These are phyloP conservation scores for Boletus sp. DNA, from an alignment of 768 basidiomycete species.

Conservation along the genomic window DNA sequence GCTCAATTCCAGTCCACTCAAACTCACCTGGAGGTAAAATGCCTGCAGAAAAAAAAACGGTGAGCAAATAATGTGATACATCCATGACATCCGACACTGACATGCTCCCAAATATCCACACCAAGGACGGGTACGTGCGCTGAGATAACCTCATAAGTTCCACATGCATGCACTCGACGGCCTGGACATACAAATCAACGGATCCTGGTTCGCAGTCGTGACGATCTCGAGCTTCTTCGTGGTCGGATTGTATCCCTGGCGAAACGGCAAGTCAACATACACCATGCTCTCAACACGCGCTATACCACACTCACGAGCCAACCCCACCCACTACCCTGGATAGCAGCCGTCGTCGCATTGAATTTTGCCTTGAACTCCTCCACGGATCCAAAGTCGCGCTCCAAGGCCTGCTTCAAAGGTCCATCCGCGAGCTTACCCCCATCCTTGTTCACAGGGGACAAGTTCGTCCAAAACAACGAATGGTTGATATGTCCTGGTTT, in stretches of 20 bases:
- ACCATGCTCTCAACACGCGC: background rate
- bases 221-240: slow-evolving; percentile 81
- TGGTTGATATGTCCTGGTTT: slow-evolving; percentile 82
- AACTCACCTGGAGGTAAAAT: slow-evolving; percentile 50
- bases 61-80: background rate
- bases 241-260: slow-evolving; percentile 63
- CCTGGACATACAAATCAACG: slow-evolving; percentile 57
- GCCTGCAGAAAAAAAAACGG: slow-evolving; percentile 40
- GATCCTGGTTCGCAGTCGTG: slow-evolving; percentile 97
- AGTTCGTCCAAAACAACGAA: slow-evolving; percentile 96
- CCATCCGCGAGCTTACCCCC: slow-evolving; percentile 67
- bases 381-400: slow-evolving; percentile 81
- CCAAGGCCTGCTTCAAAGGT: slow-evolving; percentile 70
- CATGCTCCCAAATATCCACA: slow-evolving; percentile 97
- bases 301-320: slow-evolving; percentile 67
- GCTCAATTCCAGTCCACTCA: background rate
- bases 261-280: background rate
- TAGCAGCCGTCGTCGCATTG: slow-evolving; percentile 83
- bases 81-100: slow-evolving; percentile 36
- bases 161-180: background rate
- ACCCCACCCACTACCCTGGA: slow-evolving; percentile 98
- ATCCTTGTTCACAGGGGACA: slow-evolving; percentile 64
- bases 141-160: slow-evolving; percentile 27
- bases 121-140: slow-evolving; percentile 90
- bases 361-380: slow-evolving; percentile 83